phyloP scores from a whole-genome alignment of 2,329 filamentous ascomycete genomes.

The Fusarium armeniacum region DNA sequence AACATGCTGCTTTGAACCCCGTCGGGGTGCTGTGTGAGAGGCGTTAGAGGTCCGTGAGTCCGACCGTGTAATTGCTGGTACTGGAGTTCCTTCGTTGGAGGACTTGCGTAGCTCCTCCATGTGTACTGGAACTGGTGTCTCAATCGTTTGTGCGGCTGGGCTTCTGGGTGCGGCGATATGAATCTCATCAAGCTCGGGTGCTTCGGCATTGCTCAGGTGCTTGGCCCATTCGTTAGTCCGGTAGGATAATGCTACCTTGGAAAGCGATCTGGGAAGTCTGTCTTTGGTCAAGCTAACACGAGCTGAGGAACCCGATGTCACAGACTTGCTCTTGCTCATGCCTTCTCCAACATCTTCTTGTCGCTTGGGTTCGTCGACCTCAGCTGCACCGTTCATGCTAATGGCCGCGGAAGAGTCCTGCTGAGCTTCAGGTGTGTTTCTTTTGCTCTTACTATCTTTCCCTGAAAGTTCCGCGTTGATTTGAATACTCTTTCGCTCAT shows the following conservation, averaged over 20 bases:
- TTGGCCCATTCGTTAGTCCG: constrained; percentile 98
- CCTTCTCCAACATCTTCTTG: constrained; percentile 31
- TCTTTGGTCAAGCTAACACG: constrained; percentile 68
- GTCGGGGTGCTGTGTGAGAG: constrained; percentile 37
- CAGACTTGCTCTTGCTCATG: constrained; percentile 58
- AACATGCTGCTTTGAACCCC: constrained; percentile 44
- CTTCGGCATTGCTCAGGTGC: constrained; percentile 83
- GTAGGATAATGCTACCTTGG: constrained; percentile 83
- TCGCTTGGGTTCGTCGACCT: constrained; percentile 12
- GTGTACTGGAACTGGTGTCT: constrained; percentile 72
- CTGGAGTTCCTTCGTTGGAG: constrained; percentile 63
- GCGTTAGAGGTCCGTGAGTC: constrained; percentile 50
- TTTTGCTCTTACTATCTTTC: constrained; percentile 38
- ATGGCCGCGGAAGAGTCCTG: constrained; percentile 27
- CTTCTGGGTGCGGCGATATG: constrained; percentile 59
- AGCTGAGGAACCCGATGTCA: constrained; percentile 59
- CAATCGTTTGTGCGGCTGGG: constrained; percentile 49
- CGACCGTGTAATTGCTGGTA: constrained; percentile 49
- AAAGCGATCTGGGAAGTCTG: constrained; percentile 77
- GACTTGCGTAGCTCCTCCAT: constrained; percentile 76
- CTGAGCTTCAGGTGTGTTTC: constrained; percentile 21
- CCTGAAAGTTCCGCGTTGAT: constrained; percentile 58
- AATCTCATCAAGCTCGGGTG: constrained; percentile 74
- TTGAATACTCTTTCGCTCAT: constrained; percentile 54
- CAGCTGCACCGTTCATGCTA: constrained; percentile 14